phyloP scores from a whole-genome alignment of 768 basidiomycete species.

The Leucosporidium yakuticum region DNA sequence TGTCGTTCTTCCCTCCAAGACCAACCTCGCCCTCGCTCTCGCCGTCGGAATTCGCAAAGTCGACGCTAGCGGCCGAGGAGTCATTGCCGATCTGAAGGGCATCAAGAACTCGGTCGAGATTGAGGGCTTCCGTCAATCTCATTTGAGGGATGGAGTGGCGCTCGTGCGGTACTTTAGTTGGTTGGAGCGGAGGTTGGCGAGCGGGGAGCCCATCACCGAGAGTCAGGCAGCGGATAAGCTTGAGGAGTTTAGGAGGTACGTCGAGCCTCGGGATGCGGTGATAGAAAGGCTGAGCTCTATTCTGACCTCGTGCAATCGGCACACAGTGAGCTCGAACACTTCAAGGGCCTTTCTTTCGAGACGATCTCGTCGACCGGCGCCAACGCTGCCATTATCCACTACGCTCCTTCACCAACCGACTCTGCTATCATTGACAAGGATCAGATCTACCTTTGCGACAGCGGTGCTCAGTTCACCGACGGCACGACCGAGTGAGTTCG shows the following conservation, averaged over 20 bases:
- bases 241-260: constrained; percentile 73
- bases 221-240: constrained; percentile 71
- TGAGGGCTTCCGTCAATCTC: constrained; percentile 79
- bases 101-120: constrained; percentile 57
- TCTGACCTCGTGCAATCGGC: no score
- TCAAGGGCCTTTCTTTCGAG: constrained; percentile 79
- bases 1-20: constrained; percentile 67
- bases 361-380: constrained; percentile 91
- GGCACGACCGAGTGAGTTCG: constrained; percentile 79
- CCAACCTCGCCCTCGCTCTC: constrained; percentile 73
- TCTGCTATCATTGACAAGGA: constrained; percentile 62
- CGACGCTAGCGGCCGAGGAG: constrained; percentile 49
- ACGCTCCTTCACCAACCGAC: constrained; percentile 66
- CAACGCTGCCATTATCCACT: constrained; percentile 94
- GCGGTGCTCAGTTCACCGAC: constrained; percentile 78
- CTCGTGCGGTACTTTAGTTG: constrained; percentile 78
- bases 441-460: constrained; percentile 73
- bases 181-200: constrained; percentile 78
- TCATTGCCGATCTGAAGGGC: constrained; percentile 46
- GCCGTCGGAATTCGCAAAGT: constrained; percentile 66
- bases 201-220: constrained; percentile 58
- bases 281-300: background rate
- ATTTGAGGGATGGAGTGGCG: constrained; percentile 84
- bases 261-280: constrained; percentile 19
- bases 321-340: constrained; percentile 67